phyloP scores from a whole-genome alignment of 192 early-diverging fungal genomes.

The Glomus cerebriforme region DNA sequence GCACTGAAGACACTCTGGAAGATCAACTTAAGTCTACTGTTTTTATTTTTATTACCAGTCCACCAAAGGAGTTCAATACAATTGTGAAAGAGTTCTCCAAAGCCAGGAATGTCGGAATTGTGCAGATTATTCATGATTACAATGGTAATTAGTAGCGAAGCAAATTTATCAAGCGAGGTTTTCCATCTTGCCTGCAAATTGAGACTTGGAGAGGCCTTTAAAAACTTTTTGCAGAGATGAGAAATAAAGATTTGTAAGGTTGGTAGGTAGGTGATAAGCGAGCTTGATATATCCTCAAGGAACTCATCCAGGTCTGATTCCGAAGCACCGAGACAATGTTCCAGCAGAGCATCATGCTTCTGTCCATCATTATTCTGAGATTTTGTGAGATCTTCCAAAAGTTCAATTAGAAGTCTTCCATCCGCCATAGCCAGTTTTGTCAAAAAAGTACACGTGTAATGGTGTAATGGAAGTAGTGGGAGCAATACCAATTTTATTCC shows the following conservation, averaged over 20 bases:
- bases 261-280: not conserved
- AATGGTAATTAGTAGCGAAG: not conserved
- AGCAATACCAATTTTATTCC: too few species aligned
- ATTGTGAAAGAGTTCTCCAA: not conserved
- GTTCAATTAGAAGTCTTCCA: not conserved
- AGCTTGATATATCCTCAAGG: not conserved
- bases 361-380: not conserved
- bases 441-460: too few species aligned
- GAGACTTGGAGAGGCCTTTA: too few species aligned
- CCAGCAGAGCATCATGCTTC: not conserved
- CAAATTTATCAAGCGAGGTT: not conserved
- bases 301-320: not conserved
- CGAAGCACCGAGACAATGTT: not conserved
- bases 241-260: not conserved
- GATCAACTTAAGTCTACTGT: not conserved
- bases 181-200: too few species aligned
- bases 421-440: too few species aligned
- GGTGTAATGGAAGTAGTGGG: too few species aligned
- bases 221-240: not conserved
- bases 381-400: not conserved
- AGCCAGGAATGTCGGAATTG: not conserved
- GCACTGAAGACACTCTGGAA: not conserved
- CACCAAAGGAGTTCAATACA: slow-evolving; percentile 14
- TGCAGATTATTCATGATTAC: not conserved
- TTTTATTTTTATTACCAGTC: not conserved